Evolutionary conservation across 805 yeast species (phyloP), one percentile per base, ranked within the genome.

Genomic region (Saccharomyces kudriavzevii): DNA sequence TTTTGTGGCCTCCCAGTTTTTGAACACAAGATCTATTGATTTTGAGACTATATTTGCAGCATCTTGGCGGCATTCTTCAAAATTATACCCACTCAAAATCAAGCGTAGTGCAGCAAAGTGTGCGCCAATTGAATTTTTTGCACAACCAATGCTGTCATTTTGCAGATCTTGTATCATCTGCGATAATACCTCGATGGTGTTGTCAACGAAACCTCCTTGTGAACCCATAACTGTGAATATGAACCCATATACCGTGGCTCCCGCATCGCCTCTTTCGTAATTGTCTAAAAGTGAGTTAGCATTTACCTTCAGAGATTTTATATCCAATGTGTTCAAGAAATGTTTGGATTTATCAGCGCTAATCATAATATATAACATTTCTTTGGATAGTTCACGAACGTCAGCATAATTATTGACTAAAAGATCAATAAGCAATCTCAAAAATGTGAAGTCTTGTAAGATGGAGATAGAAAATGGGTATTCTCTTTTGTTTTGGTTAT

Each of bases 321-420:
- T 47, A 49, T 60, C 56, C 1, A 59, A 47, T 25, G 30, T 17
- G 1, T 40, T 17, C 26, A 46, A 45, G 17, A 56, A 31, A 3
- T 24, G 13, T 20, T 45, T 35, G 4, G 52, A 49, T 9, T 51
- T n/a, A 2, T 48, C 50, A 25, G 58, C 49, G 11, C 62, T 58
- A 17, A 70, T 63, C 13, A 71, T 58, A 55, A 74, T 73, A 8
- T 73, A 65, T 22, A 89, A 62, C 1, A 84, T 52, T 2, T 65
- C 56, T 1, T 77, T 76, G 1, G 89, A 72, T 9, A 63, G 53
- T 4, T 75, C 73, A 55, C 98, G 77, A 20, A 91, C 77, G 64
- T 90, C 97, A 53, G 87, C 89, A 68, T 82, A 90, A 56, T 85
- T 84, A 64, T 85, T 85, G 29, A 82, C 72, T 6, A 87, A 71